phyloP scores from a whole-genome alignment of 495 filamentous ascomycete species.

The Schizothecium vesticola region DNA sequence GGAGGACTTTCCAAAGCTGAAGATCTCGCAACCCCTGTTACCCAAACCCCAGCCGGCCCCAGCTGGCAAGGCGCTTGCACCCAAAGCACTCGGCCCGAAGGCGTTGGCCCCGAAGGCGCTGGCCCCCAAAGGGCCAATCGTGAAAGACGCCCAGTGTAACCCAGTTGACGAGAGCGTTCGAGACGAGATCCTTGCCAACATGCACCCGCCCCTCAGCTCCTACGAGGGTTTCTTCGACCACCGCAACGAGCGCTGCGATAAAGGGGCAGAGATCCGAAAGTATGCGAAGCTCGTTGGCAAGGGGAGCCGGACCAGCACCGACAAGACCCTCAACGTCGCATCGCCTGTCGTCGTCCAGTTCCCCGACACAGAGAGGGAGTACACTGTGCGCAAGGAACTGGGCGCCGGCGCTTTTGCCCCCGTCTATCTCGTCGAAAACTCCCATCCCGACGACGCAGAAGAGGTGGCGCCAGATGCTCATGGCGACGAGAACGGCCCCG shows the following conservation, averaged over 20 bases:
- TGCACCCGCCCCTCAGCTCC: slow-evolving; percentile 62
- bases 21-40: slow-evolving; percentile 45
- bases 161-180: slow-evolving; percentile 73
- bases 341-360: slow-evolving; percentile 54
- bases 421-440: slow-evolving; percentile 83
- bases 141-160: slow-evolving; percentile 80
- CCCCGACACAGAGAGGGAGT: slow-evolving; percentile 52
- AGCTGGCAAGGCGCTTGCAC: not conserved
- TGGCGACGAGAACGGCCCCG: slow-evolving; percentile 45
- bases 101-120: slow-evolving; percentile 23
- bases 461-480: slow-evolving; percentile 11
- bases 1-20: slow-evolving; percentile 31
- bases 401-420: slow-evolving; percentile 92
- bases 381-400: slow-evolving; percentile 79
- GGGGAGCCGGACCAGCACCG: slow-evolving; percentile 52
- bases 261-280: slow-evolving; percentile 68
- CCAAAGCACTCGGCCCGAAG: slow-evolving; percentile 15
- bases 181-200: slow-evolving; percentile 62
- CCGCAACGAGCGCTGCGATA: slow-evolving; percentile 49
- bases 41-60: slow-evolving; percentile 28
- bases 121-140: slow-evolving; percentile 51
- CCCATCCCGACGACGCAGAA: slow-evolving; percentile 39
- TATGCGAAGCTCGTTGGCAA: slow-evolving; percentile 66
- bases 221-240: slow-evolving; percentile 78
- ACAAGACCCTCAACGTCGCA: slow-evolving; percentile 51